phyloP scores from a whole-genome alignment of 2,329 filamentous ascomycete species.

The Colletotrichum sp. region DNA sequence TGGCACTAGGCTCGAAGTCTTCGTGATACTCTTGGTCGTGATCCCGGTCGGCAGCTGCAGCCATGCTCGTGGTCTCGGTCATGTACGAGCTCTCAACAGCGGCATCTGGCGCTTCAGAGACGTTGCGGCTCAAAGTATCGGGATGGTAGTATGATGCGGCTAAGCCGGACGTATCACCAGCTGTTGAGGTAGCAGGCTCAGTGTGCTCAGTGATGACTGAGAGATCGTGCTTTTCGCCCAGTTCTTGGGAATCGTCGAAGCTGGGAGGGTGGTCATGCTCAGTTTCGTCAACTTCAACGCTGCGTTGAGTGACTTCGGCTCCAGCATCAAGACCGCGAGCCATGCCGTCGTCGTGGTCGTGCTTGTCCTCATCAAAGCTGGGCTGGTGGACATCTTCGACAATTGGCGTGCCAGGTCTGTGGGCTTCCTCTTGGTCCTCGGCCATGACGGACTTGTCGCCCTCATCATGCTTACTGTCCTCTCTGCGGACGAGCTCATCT shows the following conservation, averaged over 20 bases:
- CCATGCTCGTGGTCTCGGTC: neutral
- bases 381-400: neutral
- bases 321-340: neutral
- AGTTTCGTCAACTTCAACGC: neutral
- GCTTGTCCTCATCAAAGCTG: neutral
- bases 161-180: neutral
- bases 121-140: neutral
- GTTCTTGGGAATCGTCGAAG: neutral
- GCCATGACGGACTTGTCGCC: neutral
- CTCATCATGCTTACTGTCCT: neutral
- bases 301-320: neutral
- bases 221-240: neutral
- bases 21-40: neutral
- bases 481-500: neutral
- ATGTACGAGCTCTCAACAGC: neutral
- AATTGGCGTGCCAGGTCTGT: neutral
- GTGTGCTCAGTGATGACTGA: conserved; percentile 4
- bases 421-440: neutral
- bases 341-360: neutral
- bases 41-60: neutral
- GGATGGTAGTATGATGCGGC: neutral
- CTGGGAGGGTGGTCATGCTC: neutral
- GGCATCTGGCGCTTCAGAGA: neutral
- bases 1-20: neutral
- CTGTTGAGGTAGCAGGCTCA: neutral